Evolutionary conservation across 495 filamentous ascomycete species (phyloP).

Genomic region (Aspergillus avenaceus): DNA sequence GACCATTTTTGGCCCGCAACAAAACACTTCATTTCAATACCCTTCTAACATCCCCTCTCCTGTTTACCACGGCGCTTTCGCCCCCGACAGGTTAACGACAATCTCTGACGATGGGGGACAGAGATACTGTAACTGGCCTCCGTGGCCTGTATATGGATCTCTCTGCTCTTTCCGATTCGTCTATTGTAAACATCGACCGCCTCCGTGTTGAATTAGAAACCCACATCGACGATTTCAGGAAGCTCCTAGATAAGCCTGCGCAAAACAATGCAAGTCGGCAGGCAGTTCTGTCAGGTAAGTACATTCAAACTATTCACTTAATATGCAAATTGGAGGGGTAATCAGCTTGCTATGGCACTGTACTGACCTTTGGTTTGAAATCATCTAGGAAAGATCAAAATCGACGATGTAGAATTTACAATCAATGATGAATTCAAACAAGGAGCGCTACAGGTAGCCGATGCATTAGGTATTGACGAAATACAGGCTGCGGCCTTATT

Average conservation of each 20-base stretch:
- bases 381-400: conserved; percentile 60
- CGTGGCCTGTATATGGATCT: conserved; percentile 78
- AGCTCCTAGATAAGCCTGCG: conserved; percentile 68
- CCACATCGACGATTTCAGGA: conserved; percentile 67
- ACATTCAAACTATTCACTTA: background rate
- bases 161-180: conserved; percentile 57
- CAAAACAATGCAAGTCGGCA: conserved; percentile 67
- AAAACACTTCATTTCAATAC: conserved; percentile 27
- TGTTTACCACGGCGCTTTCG: conserved; percentile 24
- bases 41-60: too few species aligned
- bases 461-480: conserved; percentile 87
- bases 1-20: conserved; percentile 25
- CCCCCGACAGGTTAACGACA: conserved; percentile 5
- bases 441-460: conserved; percentile 70
- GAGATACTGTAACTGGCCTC: conserved; percentile 61
- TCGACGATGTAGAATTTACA: conserved; percentile 69
- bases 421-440: conserved; percentile 86
- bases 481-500: conserved; percentile 72
- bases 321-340: background rate
- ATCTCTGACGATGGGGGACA: conserved; percentile 54
- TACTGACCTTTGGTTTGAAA: conserved; percentile 29
- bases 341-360: background rate
- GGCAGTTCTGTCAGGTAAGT: conserved; percentile 50
- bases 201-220: conserved; percentile 64
- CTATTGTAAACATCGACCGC: conserved; percentile 57